Evolutionary conservation across 768 basidiomycete species (phyloP).

Genomic region (Leccinum disarticulatum): DNA sequence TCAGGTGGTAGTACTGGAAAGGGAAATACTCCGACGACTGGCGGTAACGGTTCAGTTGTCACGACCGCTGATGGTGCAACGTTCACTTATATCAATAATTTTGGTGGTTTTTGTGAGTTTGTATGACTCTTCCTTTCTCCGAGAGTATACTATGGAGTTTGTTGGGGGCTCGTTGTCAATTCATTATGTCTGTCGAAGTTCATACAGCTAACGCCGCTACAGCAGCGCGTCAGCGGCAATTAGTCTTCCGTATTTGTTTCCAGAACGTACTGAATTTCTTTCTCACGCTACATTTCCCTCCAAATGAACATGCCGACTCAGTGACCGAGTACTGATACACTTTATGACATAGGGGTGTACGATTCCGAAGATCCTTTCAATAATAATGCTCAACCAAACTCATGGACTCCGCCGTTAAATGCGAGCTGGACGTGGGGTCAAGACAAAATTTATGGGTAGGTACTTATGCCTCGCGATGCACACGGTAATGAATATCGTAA

Average conservation of each 20-base stretch:
- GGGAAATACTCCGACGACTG: slow-evolving; percentile 33
- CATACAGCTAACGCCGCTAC: not conserved
- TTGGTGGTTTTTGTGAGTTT: slow-evolving; percentile 69
- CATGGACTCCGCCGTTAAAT: slow-evolving; percentile 79
- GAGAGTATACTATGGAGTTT: not conserved
- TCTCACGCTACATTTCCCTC: not conserved
- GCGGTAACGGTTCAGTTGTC: slow-evolving; percentile 69
- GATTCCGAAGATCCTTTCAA: slow-evolving; percentile 76
- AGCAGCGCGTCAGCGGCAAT: not conserved
- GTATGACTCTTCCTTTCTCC: not conserved
- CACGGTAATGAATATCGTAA: slow-evolving; percentile 12
- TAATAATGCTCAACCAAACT: slow-evolving; percentile 70
- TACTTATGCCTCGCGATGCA: slow-evolving; percentile 8
- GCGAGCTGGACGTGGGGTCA: slow-evolving; percentile 68
- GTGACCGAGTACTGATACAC: slow-evolving; percentile 2
- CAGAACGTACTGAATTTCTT: not conserved
- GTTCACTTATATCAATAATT: slow-evolving; percentile 75
- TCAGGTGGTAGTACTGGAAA: slow-evolving; percentile 1
- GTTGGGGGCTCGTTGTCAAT: not conserved
- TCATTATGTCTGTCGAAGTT: not conserved
- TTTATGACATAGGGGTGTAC: slow-evolving; percentile 47
- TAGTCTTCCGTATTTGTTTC: not conserved
- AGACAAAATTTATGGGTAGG: slow-evolving; percentile 62
- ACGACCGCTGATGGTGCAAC: slow-evolving; percentile 64
- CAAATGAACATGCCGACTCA: not conserved